phyloP scores from a whole-genome alignment of 2,329 filamentous ascomycete species.

The Metarhizium guizhouense region DNA sequence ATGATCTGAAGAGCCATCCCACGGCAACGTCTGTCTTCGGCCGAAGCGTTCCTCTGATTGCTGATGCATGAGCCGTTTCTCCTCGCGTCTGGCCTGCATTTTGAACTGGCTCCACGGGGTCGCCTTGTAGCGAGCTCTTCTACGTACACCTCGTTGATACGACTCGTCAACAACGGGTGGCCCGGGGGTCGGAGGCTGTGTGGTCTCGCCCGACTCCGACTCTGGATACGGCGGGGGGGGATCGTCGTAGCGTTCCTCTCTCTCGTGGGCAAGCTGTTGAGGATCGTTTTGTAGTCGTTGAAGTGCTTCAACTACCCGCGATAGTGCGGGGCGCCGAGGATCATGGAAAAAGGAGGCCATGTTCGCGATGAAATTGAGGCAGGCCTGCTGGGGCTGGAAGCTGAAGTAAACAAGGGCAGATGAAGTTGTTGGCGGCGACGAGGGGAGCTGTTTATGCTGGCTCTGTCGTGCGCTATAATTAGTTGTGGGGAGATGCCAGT shows the following conservation, averaged over 20 bases:
- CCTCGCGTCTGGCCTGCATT: background rate
- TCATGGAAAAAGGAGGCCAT: too few species aligned
- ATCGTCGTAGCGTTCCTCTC: background rate
- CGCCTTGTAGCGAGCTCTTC: background rate
- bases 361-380: too few species aligned
- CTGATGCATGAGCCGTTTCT: background rate
- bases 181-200: background rate
- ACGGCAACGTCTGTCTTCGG: constrained; percentile 7
- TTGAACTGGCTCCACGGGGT: background rate
- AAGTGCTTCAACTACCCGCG: constrained; percentile 2
- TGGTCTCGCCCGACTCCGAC: background rate
- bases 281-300: constrained; percentile 1
- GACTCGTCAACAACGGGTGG: background rate
- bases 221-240: background rate
- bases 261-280: background rate
- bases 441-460: too few species aligned
- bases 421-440: too few species aligned
- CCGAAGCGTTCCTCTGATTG: background rate
- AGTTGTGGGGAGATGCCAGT: too few species aligned
- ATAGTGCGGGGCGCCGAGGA: too few species aligned
- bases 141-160: background rate
- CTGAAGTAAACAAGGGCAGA: too few species aligned
- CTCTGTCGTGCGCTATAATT: too few species aligned
- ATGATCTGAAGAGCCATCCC: constrained; percentile 3
- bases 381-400: too few species aligned